Evolutionary conservation across 495 filamentous ascomycete species (phyloP).

Genomic region (Hyaloscypha variabilis): DNA sequence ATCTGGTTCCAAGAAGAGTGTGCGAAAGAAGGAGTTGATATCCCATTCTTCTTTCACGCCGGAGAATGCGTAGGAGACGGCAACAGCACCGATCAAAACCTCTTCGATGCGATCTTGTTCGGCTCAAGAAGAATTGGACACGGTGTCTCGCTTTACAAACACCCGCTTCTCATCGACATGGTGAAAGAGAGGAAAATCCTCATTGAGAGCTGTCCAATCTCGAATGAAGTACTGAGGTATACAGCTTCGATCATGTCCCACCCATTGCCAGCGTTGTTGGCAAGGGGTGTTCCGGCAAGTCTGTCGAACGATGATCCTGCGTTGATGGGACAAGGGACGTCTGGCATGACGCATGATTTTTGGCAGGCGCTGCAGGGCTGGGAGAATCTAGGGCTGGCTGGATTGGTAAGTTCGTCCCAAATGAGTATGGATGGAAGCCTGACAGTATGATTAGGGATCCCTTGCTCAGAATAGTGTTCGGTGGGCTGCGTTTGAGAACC

Average conservation of each 20-base stretch:
- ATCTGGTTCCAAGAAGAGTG: slow-evolving; percentile 90
- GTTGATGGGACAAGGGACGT: slow-evolving; percentile 72
- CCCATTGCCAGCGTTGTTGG: slow-evolving; percentile 79
- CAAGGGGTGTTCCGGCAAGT: slow-evolving; percentile 74
- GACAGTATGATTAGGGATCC: slow-evolving; percentile 54
- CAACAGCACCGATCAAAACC: slow-evolving; percentile 72
- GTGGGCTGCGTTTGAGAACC: slow-evolving; percentile 85
- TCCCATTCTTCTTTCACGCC: slow-evolving; percentile 94
- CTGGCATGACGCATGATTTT: slow-evolving; percentile 81
- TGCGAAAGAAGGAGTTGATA: slow-evolving; percentile 68
- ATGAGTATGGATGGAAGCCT: slow-evolving; percentile 35
- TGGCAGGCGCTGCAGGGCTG: slow-evolving; percentile 70
- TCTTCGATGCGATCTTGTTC: slow-evolving; percentile 86
- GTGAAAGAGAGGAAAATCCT: slow-evolving; percentile 84
- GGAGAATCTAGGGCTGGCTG: slow-evolving; percentile 79
- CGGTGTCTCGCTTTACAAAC: slow-evolving; percentile 83
- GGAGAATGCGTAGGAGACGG: slow-evolving; percentile 82
- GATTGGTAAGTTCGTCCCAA: slow-evolving; percentile 51
- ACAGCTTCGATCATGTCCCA: slow-evolving; percentile 73
- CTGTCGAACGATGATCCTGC: slow-evolving; percentile 86
- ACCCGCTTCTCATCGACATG: slow-evolving; percentile 82
- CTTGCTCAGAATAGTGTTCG: slow-evolving; percentile 89
- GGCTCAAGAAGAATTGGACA: slow-evolving; percentile 87
- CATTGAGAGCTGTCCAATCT: slow-evolving; percentile 83
- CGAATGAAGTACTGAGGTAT: slow-evolving; percentile 79